These are phyloP conservation scores for Phytophthora boehmeriae DNA, from an alignment of 352 stramenopile genomes.

Conservation along the genomic window DNA sequence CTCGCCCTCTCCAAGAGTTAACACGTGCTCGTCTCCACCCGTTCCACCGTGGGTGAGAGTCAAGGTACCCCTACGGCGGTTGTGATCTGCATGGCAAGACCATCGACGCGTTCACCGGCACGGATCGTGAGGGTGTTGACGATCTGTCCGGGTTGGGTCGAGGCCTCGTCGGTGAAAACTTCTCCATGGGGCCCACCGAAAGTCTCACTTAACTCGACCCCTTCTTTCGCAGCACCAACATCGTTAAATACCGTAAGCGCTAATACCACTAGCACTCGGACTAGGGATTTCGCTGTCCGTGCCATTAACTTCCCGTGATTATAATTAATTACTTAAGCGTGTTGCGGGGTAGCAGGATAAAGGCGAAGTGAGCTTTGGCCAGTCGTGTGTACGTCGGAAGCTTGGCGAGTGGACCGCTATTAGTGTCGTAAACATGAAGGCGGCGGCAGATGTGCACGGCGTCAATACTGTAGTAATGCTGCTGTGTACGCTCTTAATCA, in stretches of 20 bases:
- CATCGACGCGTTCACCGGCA: constrained; percentile 10
- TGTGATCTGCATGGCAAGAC: constrained; percentile 7
- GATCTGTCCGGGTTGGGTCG: constrained; percentile 5
- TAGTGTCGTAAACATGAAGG: no score
- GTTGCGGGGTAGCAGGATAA: not conserved
- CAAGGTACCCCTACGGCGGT: not conserved
- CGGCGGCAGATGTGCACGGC: no score
- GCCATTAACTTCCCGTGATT: not conserved
- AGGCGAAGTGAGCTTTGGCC: not conserved
- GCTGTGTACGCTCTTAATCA: no score
- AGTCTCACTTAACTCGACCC: constrained; percentile 9
- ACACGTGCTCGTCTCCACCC: constrained; percentile 4
- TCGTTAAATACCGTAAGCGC: not conserved
- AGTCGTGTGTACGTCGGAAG: not conserved
- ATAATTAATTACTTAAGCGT: not conserved
- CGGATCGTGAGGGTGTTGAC: constrained; percentile 7
- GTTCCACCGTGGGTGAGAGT: constrained; percentile 10
- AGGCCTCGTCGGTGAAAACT: constrained; percentile 8
- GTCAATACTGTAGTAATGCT: no score
- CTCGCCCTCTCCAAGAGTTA: not conserved
- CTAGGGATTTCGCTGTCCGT: no score
- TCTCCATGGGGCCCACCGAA: constrained; percentile 14
- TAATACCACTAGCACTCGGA: not conserved
- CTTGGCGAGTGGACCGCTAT: no score
- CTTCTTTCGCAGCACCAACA: not conserved